phyloP scores from a whole-genome alignment of 306 rosid genomes.

The Fragaria nilgerrensis region DNA sequence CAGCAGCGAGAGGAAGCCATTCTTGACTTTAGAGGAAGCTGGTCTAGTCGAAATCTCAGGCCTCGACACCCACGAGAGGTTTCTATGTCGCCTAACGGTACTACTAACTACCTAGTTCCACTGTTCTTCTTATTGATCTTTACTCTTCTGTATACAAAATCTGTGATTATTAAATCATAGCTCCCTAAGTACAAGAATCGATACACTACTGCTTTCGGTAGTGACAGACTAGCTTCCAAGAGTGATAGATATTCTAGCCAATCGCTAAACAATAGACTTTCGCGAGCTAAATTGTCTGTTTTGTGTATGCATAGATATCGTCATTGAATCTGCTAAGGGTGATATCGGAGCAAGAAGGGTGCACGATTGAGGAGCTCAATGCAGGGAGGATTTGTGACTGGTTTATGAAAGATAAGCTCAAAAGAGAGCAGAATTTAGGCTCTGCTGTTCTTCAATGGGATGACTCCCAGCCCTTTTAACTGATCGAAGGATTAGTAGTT shows the following conservation, averaged over 20 bases:
- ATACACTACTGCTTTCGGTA: neutral
- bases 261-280: neutral
- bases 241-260: neutral
- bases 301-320: conserved; percentile 53
- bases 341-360: conserved; percentile 89
- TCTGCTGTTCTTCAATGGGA: conserved; percentile 97
- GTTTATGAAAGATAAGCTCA: conserved; percentile 62
- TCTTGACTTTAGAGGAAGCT: conserved; percentile 78
- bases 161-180: neutral
- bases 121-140: neutral
- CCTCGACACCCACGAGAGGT: conserved; percentile 73
- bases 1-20: conserved; percentile 38
- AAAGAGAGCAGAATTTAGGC: conserved; percentile 71
- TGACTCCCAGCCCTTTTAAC: conserved; percentile 50
- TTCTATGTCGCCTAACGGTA: conserved; percentile 90
- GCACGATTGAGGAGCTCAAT: conserved; percentile 74
- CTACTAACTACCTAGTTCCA: neutral
- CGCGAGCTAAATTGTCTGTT: neutral
- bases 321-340: conserved; percentile 74
- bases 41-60: conserved; percentile 91
- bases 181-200: neutral
- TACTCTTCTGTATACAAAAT: neutral
- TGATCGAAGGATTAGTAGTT: neutral
- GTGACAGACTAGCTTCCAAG: neutral
- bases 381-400: conserved; percentile 74